Evolutionary conservation across 2,329 filamentous ascomycete species (phyloP), one percentile per base, ranked within the genome.

Genomic region (Curvularia sp.): DNA sequence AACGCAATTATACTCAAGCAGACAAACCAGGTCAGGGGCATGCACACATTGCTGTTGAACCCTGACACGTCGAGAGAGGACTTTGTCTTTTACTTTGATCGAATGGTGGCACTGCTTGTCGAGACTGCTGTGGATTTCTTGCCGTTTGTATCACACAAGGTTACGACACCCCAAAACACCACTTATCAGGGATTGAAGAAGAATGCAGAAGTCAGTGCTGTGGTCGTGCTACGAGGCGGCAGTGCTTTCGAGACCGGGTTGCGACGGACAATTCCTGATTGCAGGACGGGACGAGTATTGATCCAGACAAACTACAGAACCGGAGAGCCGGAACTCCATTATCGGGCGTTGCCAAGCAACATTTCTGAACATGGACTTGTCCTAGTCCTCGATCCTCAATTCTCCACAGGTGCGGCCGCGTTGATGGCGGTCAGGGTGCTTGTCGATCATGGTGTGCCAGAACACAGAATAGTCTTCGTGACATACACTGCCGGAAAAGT

Each of bases 351-450:
- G 3, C 90, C 76, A 7, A 71, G 83, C 90, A 68, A 92, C 61
- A 90, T 98, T 55, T 80, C 85, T 59, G 77, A 85, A 42, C 90
- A 97, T 72, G 88, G 91, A 64, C 89, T 89, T 49, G 92, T 99
- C 18, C 82, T 99, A 60, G 82, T 99, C 7, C 82, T 98, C 20
- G 95, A 98, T 76, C 89, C 93, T 13, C 95, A 99, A 75, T 97
- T 98, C 90, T 92, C 92, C 26, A 93, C 89, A 61, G 95, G 95
- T 43, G 94, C 93, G 35, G 86, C 87, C 12, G 87, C 87, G 4
- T 81, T 99, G 57, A 99, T 99, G 95, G 93, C 95, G 0, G 93
- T 98, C 42, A 90, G 95, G 72, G 92, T 98, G n/a, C 81, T 99
- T 53, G 88, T 97, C 15, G 95, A 99, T 75, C 93, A 98, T 72